phyloP scores from a whole-genome alignment of 2,329 filamentous ascomycete species.

The Alternaria rosae region DNA sequence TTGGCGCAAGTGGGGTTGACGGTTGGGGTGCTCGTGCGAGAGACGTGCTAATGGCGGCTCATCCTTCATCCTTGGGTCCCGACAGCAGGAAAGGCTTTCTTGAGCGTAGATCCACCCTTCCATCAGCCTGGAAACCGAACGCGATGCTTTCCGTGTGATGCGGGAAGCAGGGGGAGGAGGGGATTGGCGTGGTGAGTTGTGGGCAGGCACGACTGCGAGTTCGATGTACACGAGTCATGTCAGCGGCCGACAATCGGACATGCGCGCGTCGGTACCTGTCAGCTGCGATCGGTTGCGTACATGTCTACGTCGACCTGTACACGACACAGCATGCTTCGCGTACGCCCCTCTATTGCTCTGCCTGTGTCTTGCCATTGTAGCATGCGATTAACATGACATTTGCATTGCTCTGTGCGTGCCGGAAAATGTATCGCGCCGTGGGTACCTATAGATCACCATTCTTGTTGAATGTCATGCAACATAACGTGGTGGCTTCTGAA shows the following conservation, averaged over 20 bases:
- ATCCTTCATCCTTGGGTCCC: slow-evolving; percentile 1
- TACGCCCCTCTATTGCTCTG: neutral
- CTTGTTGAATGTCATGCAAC: neutral
- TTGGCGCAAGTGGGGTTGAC: neutral
- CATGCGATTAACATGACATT: neutral
- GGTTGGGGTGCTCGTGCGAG: neutral
- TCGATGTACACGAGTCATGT: neutral
- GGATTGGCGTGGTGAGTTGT: neutral
- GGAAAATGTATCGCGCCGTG: neutral
- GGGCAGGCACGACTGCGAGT: neutral
- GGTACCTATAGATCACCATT: neutral
- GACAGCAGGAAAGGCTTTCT: neutral
- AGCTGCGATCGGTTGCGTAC: neutral
- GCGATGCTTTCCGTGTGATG: neutral
- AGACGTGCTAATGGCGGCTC: neutral
- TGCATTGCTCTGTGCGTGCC: too few relatives aligned
- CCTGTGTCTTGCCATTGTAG: neutral
- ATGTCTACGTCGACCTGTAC: neutral
- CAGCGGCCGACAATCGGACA: neutral
- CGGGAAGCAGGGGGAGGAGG: neutral
- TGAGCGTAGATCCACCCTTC: neutral
- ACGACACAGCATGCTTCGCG: neutral
- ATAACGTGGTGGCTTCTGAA: neutral
- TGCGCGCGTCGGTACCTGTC: neutral
- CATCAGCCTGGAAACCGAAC: neutral